These are phyloP conservation scores for Phytophthora fragariaefolia DNA, from an alignment of 352 stramenopile genomes.

Conservation along the genomic window DNA sequence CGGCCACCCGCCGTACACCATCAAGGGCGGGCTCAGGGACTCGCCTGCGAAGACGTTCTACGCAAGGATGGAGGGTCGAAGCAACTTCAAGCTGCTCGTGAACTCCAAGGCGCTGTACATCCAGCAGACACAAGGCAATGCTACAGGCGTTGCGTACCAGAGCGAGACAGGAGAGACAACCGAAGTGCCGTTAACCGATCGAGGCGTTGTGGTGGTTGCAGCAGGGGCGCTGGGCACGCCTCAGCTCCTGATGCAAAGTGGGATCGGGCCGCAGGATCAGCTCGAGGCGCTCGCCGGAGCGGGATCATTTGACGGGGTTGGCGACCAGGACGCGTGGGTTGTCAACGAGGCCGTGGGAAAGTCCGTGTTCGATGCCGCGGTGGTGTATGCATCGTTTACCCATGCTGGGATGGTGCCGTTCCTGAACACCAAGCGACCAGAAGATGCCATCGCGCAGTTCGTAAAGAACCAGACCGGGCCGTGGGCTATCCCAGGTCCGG, in stretches of 20 bases:
- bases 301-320: slow-evolving; percentile 27
- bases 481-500: slow-evolving; percentile 42
- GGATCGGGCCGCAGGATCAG: slow-evolving; percentile 67
- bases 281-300: slow-evolving; percentile 45
- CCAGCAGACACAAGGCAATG: slow-evolving; percentile 47
- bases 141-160: slow-evolving; percentile 59
- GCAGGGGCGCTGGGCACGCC: slow-evolving; percentile 76
- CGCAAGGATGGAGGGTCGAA: slow-evolving; percentile 44
- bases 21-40: slow-evolving; percentile 55
- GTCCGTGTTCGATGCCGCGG: slow-evolving; percentile 45
- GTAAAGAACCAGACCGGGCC: slow-evolving; percentile 40
- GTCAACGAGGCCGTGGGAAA: slow-evolving; percentile 54
- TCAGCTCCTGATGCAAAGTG: slow-evolving; percentile 82
- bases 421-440: slow-evolving; percentile 30
- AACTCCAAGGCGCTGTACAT: slow-evolving; percentile 59
- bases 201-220: slow-evolving; percentile 77
- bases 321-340: slow-evolving; percentile 33
- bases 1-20: slow-evolving; percentile 56
- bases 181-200: slow-evolving; percentile 34
- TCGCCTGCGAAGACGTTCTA: slow-evolving; percentile 66
- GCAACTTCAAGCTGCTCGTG: slow-evolving; percentile 58
- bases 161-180: slow-evolving; percentile 16
- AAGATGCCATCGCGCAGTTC: slow-evolving; percentile 46
- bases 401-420: slow-evolving; percentile 45
- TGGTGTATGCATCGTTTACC: slow-evolving; percentile 44